Base-by-base conservation (phyloP, 2,329 filamentous ascomycete genomes). In the Pseudogymnoascus sp. region DNA sequence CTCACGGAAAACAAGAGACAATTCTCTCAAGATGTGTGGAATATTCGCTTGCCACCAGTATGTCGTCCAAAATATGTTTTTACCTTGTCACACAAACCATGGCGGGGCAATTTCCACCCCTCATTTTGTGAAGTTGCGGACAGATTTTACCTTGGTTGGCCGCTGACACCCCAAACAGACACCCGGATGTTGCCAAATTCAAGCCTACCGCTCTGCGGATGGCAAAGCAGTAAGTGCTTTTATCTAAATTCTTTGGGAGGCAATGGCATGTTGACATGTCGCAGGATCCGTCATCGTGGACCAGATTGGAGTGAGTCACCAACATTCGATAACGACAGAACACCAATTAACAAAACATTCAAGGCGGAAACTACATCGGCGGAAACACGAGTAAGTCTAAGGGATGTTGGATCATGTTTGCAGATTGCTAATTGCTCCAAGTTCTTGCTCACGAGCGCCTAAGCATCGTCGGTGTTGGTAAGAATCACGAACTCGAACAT, bases 381-480 rank as follows among this genome's bases (percentile, higher is more conserved):
- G 93, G 96, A 80, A 88, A 91, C 78, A 99, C 94, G 70, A 96
- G 92, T 96, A 81, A 73, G 86, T 72, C 19, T 37, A 41, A 33
- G 61, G 12, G 29, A 19, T 12, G 10, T 2, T 21, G 29, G 11
- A 21, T 10, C 8, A 21, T 55, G 33, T 12, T 33, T 35, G 45
- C 6, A 41, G 60, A 39, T 62, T 39, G 66, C 65, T 72, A 64
- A 69, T 63, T 61, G 14, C 66, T 66, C 71, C 61, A 73, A 92
- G 89, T 99, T 75, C 86, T 99, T 70, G 94, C 92, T 74, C 94
- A 99, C 83, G 94, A 99, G 78, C 90, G 94, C 79, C 82, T 99
- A 76, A 94, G 91, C 76, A 97, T 99, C 75, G 94, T 99, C 74
- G 94, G 94, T 75, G 90, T 97, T 75, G 91, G 91, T 94, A 81